Evolutionary conservation across 208 protist species (phyloP), one percentile per base, ranked within the genome.

Genomic region (Trypanosoma caninum): DNA sequence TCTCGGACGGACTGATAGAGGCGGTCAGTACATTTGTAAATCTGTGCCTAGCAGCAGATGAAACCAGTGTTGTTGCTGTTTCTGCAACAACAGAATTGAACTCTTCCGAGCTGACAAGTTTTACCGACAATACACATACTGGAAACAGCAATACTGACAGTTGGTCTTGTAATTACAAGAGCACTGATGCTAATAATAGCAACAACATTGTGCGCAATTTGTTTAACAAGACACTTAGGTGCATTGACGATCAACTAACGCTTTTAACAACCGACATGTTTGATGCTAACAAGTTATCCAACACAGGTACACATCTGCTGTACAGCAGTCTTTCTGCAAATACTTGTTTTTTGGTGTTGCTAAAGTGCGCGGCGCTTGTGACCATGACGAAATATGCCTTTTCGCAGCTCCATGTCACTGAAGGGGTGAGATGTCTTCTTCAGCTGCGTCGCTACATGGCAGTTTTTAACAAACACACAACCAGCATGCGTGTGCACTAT

Each of bases 291-390:
- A 31, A 56, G 13, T 18, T 28, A 13, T 1, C 7, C 1, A 30
- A 44, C 8, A 3, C 20, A 7, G 18, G 14, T 6, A n/a, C 14
- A 9, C 14, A 13, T 58, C 8, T 37, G 16, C 35, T 69, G 9
- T 34, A 35, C 18, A 64, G 56, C 18, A 52, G 40, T 30, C 45
- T 58, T 7, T 76, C 66, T 10, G n/a, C 63, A 7, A 68, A 87
- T 50, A 61, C 83, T 55, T 76, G 80, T 13, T 73, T 69, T 60
- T 55, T 87, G 16, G 74, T 87, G 16, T 44, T 81, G 35, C 65
- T 87, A 38, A 87, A 87, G 40, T 66, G 68, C 16, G 61, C 80
- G 11, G 57, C 74, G 25, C 44, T 83, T 44, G 30, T 87, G 14
- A 74, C 74, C 6, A 72, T 82, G 59, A 67, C 65, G 28, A 58